phyloP scores from a whole-genome alignment of 129 eudicot species.

The Artemisia annua region DNA sequence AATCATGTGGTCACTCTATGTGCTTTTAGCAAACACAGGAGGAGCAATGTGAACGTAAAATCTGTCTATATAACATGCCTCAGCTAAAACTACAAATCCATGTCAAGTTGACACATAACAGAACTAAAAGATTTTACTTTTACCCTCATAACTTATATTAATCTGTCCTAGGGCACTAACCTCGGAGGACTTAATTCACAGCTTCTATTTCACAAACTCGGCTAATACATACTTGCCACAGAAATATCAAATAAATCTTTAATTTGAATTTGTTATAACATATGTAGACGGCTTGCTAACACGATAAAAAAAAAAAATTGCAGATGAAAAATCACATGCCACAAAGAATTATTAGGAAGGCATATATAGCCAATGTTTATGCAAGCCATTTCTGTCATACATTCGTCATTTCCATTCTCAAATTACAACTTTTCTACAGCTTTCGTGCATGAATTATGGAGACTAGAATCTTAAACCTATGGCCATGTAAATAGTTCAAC shows the following conservation, averaged over 20 bases:
- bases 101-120: not conserved
- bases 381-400: not conserved
- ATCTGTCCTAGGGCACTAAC: not conserved
- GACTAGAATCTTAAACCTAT: not conserved
- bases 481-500: not conserved
- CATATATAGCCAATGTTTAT: not conserved
- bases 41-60: conserved; percentile 1
- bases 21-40: not conserved
- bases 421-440: not conserved
- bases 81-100: not conserved
- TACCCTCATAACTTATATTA: not conserved
- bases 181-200: not conserved
- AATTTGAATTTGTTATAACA: not conserved
- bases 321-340: conserved; percentile 4
- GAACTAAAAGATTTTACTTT: conserved; percentile 3
- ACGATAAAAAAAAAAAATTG: not conserved
- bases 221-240: not conserved
- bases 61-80: not conserved
- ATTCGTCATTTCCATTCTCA: not conserved
- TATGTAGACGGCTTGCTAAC: conserved; percentile 1
- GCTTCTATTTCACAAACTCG: not conserved
- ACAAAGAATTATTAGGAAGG: not conserved
- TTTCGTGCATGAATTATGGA: conserved; percentile 5
- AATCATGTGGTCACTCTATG: not conserved
- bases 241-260: not conserved